Evolutionary conservation across 2,329 filamentous ascomycete genomes (phyloP).

Genomic region (Rosellinia necatrix): DNA sequence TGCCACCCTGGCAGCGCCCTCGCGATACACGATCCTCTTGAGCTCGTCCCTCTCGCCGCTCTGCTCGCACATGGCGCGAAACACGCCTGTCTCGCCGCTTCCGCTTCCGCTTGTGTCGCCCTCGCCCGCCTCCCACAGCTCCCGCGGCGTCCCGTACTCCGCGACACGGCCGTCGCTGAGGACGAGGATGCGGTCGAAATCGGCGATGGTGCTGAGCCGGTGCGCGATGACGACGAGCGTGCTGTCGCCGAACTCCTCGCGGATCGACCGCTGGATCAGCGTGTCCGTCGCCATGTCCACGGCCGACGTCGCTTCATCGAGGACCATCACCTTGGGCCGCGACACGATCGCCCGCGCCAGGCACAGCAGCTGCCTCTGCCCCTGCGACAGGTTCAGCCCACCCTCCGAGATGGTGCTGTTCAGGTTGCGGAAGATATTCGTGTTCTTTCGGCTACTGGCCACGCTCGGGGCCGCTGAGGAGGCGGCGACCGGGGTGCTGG

Average conservation of each 20-base stretch:
- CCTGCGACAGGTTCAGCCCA: constrained; percentile 75
- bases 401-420: constrained; percentile 69
- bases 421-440: constrained; percentile 69
- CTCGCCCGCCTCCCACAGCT: constrained; percentile 56
- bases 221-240: constrained; percentile 78
- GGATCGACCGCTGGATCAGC: constrained; percentile 74
- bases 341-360: constrained; percentile 74
- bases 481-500: constrained; percentile 42
- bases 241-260: constrained; percentile 68
- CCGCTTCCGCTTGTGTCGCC: not conserved
- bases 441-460: constrained; percentile 57
- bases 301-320: constrained; percentile 79
- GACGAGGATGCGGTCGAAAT: constrained; percentile 76
- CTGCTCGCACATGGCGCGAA: constrained; percentile 32
- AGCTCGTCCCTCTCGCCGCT: constrained; percentile 28
- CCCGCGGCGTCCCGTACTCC: constrained; percentile 68
- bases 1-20: constrained; percentile 8
- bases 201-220: constrained; percentile 74
- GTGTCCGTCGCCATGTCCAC: constrained; percentile 79
- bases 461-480: constrained; percentile 40
- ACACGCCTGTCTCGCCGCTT: constrained; percentile 17
- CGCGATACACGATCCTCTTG: constrained; percentile 25
- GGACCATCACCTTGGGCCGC: constrained; percentile 75
- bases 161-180: constrained; percentile 69
- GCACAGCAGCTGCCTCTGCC: constrained; percentile 76